A percentile compares a stretch with the other conserved stretches of the same genome.
Evolutionary conservation across 2,329 filamentous ascomycete species (phyloP).

Genomic region (Aspergillus sp.): DNA sequence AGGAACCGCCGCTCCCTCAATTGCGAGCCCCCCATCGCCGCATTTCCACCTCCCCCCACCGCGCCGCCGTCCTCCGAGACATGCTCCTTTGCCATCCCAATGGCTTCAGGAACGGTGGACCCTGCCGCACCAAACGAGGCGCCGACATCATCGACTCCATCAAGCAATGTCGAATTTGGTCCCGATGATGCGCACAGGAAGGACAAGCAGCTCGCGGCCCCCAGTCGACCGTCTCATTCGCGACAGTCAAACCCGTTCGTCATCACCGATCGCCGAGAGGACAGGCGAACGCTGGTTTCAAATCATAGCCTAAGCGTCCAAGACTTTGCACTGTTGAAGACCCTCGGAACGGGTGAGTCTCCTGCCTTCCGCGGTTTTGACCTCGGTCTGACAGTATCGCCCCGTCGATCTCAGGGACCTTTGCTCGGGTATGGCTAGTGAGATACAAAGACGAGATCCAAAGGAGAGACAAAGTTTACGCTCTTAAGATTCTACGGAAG

Average conservation of each 20-base stretch:
- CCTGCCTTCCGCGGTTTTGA: constrained; percentile 3
- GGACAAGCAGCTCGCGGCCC: constrained; percentile 29
- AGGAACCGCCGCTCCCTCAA: constrained; percentile 6
- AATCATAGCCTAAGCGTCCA: constrained; percentile 36
- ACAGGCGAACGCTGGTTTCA: constrained; percentile 38
- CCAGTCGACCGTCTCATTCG: constrained; percentile 26
- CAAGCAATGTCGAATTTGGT: constrained; percentile 14
- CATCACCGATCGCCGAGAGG: constrained; percentile 36
- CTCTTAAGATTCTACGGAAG: constrained; percentile 50
- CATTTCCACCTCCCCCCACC: constrained; percentile 4
- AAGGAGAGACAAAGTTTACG: constrained; percentile 42
- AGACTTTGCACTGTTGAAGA: constrained; percentile 49
- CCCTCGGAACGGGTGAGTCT: constrained; percentile 47
- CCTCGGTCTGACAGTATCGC: constrained; percentile 10
- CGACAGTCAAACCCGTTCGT: constrained; percentile 35
- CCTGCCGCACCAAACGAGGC: constrained; percentile 30
- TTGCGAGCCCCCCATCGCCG: constrained; percentile 8
- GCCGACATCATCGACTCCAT: constrained; percentile 19
- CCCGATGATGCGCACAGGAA: constrained; percentile 24
- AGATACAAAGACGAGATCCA: constrained; percentile 39
- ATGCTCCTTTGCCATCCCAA: constrained; percentile 34
- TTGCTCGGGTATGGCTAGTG: constrained; percentile 51
- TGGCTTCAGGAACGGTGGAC: constrained; percentile 41
- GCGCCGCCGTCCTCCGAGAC: constrained; percentile 22
- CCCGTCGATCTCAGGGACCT: constrained; percentile 39